Percentiles rank a stretch among this genome's conserved stretches.
These are phyloP conservation scores for Podaxis pistillaris DNA, from an alignment of 768 basidiomycete genomes.

Conservation along the genomic window DNA sequence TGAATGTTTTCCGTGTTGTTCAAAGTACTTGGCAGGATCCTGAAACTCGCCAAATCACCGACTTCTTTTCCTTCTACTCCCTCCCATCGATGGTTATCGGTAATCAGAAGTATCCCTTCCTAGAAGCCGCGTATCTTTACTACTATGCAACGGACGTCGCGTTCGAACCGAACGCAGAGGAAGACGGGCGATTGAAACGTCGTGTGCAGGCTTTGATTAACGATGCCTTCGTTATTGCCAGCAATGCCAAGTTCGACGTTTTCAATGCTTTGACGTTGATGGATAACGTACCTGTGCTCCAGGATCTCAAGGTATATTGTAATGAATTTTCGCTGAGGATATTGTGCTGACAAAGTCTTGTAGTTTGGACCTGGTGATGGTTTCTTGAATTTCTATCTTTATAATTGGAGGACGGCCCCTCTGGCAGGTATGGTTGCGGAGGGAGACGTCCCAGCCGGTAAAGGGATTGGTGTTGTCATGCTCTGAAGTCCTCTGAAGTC, in stretches of 20 bases:
- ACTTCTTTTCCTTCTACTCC: constrained; percentile 96
- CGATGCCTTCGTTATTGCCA: constrained; percentile 81
- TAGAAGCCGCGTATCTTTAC: constrained; percentile 94
- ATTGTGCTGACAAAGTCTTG: constrained; percentile 10
- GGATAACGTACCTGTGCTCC: constrained; percentile 85
- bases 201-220: constrained; percentile 70
- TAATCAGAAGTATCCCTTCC: constrained; percentile 61
- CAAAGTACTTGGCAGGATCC: constrained; percentile 57
- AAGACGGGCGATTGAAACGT: constrained; percentile 60
- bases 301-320: constrained; percentile 72
- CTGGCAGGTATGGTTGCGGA: constrained; percentile 67
- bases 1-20: constrained; percentile 3
- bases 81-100: constrained; percentile 92
- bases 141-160: constrained; percentile 89
- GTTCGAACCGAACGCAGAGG: constrained; percentile 59
- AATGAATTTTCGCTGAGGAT: not conserved
- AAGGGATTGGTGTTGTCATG: constrained; percentile 93
- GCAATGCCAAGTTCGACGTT: constrained; percentile 89
- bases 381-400: constrained; percentile 86
- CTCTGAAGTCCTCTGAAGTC: constrained; percentile 42
- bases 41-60: constrained; percentile 79
- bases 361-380: constrained; percentile 96
- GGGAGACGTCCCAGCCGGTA: constrained; percentile 58
- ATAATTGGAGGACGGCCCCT: constrained; percentile 89
- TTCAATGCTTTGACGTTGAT: constrained; percentile 94